These are phyloP conservation scores for Blakeslea trispora DNA, from an alignment of 371 early-diverging fungal genomes.

Conservation along the genomic window DNA sequence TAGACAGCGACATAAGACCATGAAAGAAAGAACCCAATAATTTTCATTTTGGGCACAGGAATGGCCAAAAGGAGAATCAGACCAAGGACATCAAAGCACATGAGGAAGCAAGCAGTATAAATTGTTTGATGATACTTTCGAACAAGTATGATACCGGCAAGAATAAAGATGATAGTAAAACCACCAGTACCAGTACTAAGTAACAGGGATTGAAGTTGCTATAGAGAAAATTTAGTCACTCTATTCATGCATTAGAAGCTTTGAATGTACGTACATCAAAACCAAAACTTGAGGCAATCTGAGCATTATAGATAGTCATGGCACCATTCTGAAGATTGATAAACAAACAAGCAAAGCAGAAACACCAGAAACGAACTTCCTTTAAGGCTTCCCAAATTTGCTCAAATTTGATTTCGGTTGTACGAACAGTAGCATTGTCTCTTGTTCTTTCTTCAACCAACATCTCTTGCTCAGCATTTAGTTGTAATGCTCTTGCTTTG, in stretches of 20 bases:
- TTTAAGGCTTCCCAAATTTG: constrained; percentile 37
- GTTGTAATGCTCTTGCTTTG: constrained; percentile 27
- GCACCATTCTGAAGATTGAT: constrained; percentile 42
- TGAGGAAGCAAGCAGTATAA: constrained; percentile 21
- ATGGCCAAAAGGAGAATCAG: constrained; percentile 24
- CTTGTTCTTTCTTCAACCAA: constrained; percentile 34
- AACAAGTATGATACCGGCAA: constrained; percentile 12
- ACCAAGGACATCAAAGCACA: constrained; percentile 23
- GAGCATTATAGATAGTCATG: constrained; percentile 35
- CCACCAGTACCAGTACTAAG: constrained; percentile 24
- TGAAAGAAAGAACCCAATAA: constrained; percentile 29
- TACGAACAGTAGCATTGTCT: constrained; percentile 37
- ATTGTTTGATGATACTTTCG: constrained; percentile 17
- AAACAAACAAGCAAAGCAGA: constrained; percentile 28
- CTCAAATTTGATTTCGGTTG: constrained; percentile 25
- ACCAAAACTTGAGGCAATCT: constrained; percentile 35
- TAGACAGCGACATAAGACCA: constrained; percentile 26
- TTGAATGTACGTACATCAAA: constrained; percentile 21
- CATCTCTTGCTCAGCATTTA: constrained; percentile 38
- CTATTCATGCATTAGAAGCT: neutral
- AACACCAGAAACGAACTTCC: constrained; percentile 37
- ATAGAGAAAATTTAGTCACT: neutral
- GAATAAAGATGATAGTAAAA: constrained; percentile 17
- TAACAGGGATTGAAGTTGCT: constrained; percentile 25
- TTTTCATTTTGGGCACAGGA: constrained; percentile 19